Evolutionary conservation across 2,329 filamentous ascomycete genomes (phyloP).

Genomic region (Sclerotinia spermophila): DNA sequence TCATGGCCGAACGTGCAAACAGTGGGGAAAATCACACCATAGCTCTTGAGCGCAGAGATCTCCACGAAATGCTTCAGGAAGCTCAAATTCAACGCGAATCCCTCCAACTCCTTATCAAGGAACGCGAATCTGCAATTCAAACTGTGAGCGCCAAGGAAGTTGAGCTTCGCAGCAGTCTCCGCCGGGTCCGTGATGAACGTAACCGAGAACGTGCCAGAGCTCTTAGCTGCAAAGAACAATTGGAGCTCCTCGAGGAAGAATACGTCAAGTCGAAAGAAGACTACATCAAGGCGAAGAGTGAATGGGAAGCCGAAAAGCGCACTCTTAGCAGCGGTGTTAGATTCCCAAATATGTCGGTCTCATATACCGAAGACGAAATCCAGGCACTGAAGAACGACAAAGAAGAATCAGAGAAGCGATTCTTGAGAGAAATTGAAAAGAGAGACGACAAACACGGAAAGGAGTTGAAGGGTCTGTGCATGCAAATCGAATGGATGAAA

Average conservation of each 20-base stretch:
- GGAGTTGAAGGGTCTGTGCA: slow-evolving; percentile 76
- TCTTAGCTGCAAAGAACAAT: slow-evolving; percentile 25
- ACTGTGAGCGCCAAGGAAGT: slow-evolving; percentile 53
- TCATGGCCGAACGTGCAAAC: slow-evolving; percentile 54
- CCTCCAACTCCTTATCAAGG: slow-evolving; percentile 67
- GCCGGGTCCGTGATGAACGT: slow-evolving; percentile 64
- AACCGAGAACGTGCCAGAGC: slow-evolving; percentile 40
- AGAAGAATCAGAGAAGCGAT: slow-evolving; percentile 50
- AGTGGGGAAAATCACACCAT: slow-evolving; percentile 55
- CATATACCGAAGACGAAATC: slow-evolving; percentile 41
- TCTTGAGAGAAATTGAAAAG: slow-evolving; percentile 35
- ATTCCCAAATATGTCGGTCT: slow-evolving; percentile 40
- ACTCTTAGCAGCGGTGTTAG: slow-evolving; percentile 41
- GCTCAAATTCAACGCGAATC: slow-evolving; percentile 63
- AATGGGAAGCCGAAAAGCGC: slow-evolving; percentile 45
- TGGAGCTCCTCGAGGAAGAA: slow-evolving; percentile 38
- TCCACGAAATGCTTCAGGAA: slow-evolving; percentile 58
- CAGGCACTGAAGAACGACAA: slow-evolving; percentile 37
- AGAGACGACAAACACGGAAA: slow-evolving; percentile 64
- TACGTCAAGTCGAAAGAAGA: slow-evolving; percentile 34
- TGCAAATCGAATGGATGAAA: slow-evolving; percentile 89
- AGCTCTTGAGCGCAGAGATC: slow-evolving; percentile 54
- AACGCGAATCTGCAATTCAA: slow-evolving; percentile 64
- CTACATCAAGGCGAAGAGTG: slow-evolving; percentile 38
- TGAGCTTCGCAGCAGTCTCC: slow-evolving; percentile 63